phyloP scores from a whole-genome alignment of 2,329 filamentous ascomycete genomes.

The Neoarthrinium moseri region DNA sequence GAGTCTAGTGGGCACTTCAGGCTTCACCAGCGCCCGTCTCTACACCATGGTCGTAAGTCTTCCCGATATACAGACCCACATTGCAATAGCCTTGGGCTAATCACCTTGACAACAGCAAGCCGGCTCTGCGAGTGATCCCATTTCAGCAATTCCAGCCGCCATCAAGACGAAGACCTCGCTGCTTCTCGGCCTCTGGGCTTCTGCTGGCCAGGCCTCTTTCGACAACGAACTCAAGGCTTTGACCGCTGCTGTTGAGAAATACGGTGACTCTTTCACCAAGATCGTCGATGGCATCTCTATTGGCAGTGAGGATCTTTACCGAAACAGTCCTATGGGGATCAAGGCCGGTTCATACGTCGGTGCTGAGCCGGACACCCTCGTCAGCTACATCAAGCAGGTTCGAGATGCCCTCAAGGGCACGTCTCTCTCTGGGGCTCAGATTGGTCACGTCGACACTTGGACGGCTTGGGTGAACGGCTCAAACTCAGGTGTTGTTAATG shows the following conservation, averaged over 20 bases:
- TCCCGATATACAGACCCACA: background rate
- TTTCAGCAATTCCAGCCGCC: slow-evolving; percentile 65
- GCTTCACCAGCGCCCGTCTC: slow-evolving; percentile 70
- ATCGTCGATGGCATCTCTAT: slow-evolving; percentile 81
- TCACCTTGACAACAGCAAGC: slow-evolving; percentile 47
- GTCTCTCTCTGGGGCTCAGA: slow-evolving; percentile 50
- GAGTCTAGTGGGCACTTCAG: slow-evolving; percentile 60
- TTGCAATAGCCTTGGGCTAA: slow-evolving; percentile 7
- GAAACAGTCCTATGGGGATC: slow-evolving; percentile 69
- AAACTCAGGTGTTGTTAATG: slow-evolving; percentile 69
- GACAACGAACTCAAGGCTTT: slow-evolving; percentile 74
- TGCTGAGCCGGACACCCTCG: slow-evolving; percentile 58
- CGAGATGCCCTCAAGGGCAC: slow-evolving; percentile 64
- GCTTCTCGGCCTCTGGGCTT: slow-evolving; percentile 82
- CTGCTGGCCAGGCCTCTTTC: slow-evolving; percentile 61
- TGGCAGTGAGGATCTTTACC: slow-evolving; percentile 85
- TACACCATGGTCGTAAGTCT: slow-evolving; percentile 66
- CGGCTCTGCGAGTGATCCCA: slow-evolving; percentile 56
- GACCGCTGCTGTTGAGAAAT: slow-evolving; percentile 64
- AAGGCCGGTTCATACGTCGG: slow-evolving; percentile 62
- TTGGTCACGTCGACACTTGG: slow-evolving; percentile 92
- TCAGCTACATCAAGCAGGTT: slow-evolving; percentile 69
- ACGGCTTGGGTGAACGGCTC: slow-evolving; percentile 72
- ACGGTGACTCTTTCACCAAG: slow-evolving; percentile 63
- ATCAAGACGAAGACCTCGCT: slow-evolving; percentile 77